Evolutionary conservation across 257 asterid genomes (phyloP).

Genomic region (Coffea canephora): DNA sequence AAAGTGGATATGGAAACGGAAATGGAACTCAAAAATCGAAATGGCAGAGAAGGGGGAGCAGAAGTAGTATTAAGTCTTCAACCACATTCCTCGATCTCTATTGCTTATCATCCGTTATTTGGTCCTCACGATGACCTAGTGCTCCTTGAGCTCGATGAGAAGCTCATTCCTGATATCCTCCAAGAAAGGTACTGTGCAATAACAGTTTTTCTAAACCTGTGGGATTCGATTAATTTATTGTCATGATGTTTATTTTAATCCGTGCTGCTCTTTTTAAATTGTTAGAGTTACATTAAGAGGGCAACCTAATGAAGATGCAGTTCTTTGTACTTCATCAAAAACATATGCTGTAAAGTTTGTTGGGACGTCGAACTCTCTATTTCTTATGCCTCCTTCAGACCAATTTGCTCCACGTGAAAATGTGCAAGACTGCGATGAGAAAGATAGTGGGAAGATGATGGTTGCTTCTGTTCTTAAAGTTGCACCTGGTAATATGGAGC

Average conservation of each 20-base stretch:
- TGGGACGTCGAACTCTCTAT: conserved; percentile 85
- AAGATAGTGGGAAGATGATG: conserved; percentile 31
- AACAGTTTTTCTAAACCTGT: no score
- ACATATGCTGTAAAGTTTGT: conserved; percentile 88
- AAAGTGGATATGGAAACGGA: conserved; percentile 29
- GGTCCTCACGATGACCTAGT: conserved; percentile 71
- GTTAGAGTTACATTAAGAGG: conserved; percentile 87
- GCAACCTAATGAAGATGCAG: conserved; percentile 88
- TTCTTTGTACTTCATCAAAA: conserved; percentile 78
- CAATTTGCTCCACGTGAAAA: conserved; percentile 21
- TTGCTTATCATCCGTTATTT: conserved; percentile 65
- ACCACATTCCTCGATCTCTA: conserved; percentile 58
- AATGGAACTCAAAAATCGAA: conserved; percentile 27
- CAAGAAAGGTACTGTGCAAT: conserved; percentile 48
- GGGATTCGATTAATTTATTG: no score
- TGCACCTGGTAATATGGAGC: conserved; percentile 81
- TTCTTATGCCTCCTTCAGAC: conserved; percentile 72
- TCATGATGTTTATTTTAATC: no score
- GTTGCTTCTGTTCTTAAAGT: conserved; percentile 70
- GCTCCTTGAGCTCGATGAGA: conserved; percentile 90
- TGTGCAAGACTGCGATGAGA: conserved; percentile 25
- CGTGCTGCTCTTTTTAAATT: conserved; percentile 5
- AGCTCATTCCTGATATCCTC: conserved; percentile 69
- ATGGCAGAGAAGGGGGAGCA: conserved; percentile 53
- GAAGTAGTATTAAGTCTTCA: conserved; percentile 63